Conservation (phyloP, 441 rosid species). For the Jatropha podagrica region DNA sequence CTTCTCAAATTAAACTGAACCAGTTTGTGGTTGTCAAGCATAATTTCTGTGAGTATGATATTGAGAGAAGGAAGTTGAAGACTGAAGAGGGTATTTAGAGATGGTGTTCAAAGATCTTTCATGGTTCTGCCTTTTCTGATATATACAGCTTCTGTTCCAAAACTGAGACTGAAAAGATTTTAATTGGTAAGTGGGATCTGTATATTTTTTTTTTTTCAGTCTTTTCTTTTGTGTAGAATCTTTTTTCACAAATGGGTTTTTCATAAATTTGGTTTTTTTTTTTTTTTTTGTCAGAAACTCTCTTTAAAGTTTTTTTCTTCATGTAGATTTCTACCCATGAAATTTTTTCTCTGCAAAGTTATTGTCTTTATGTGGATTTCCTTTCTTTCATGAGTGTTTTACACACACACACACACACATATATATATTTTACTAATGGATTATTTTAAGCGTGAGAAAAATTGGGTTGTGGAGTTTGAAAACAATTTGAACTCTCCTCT, state of each 20-base stretch:
- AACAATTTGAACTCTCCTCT: conserved; percentile 14
- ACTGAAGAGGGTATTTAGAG: neutral
- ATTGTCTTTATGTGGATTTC: neutral
- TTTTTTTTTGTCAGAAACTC: neutral
- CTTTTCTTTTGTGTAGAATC: neutral
- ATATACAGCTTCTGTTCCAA: conserved; percentile 8
- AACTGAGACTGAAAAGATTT: conserved; percentile 10
- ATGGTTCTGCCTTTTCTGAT: neutral
- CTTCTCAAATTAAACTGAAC: neutral
- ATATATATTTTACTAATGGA: neutral
- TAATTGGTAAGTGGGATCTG: conserved; percentile 23
- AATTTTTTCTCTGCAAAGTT: neutral
- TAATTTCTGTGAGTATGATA: conserved; percentile 8
- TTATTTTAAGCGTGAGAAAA: neutral
- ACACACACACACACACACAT: neutral
- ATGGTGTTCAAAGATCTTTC: conserved; percentile 22
- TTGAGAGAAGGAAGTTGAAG: neutral
- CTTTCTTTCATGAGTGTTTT: neutral
- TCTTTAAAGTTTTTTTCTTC: neutral
- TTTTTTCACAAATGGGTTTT: neutral
- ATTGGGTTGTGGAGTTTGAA: conserved; percentile 23
- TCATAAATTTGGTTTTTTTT: neutral
- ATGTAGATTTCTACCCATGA: neutral
- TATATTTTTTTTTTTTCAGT: neutral
- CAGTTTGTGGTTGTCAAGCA: conserved; percentile 1